Base-by-base conservation (phyloP, 2,329 filamentous ascomycete species). In the Phoma herbarum region DNA sequence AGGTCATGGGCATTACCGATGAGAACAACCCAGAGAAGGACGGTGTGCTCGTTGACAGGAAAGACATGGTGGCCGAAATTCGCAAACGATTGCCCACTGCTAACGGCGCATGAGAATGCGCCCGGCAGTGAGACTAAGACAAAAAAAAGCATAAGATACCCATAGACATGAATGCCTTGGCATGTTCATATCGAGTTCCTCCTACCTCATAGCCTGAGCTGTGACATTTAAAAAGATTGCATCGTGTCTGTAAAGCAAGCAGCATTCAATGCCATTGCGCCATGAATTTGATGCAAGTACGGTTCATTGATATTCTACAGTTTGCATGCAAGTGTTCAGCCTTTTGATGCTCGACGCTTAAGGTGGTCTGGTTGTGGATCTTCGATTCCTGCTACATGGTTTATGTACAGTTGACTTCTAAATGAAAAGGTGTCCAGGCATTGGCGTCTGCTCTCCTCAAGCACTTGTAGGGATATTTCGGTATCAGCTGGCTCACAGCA, bases 11-110 rank as follows among this genome's bases (percentile, higher is more conserved):
- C 44, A 82, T 96, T 52, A 69, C 69, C 55, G 84, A 85, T 3
- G 89, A 95, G 39, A 92, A 88, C 35, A 91, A 97, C 82, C 89
- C 92, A 0, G 92, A 97, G 77, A 97, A 97, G 82, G 91, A 96
- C 59, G 94, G 93, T 48, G 84, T 93, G 41, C 79, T 93, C 56
- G 86, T 97, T 22, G 81, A 88, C 52, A 82, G 90, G 63, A 78
- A 78, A 29, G 82, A 88, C 54, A 78, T 93, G 71, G 85, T 88
- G 2, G 75, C 80, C 12, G 89, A 92, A 77, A 82, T 93, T 41
- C 86, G 84, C 75, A 76, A 74, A 59, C 76, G 84, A 59, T 68
- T 88, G 57, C 66, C 71, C 48, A 75, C 75, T 22, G 46, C 62
- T n/a, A 45, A 49, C 14, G 51, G 53, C 63, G 35, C 25, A 23